Conservation (phyloP, 176 grass and related monocot genomes). For the Zoysia pacifica region DNA sequence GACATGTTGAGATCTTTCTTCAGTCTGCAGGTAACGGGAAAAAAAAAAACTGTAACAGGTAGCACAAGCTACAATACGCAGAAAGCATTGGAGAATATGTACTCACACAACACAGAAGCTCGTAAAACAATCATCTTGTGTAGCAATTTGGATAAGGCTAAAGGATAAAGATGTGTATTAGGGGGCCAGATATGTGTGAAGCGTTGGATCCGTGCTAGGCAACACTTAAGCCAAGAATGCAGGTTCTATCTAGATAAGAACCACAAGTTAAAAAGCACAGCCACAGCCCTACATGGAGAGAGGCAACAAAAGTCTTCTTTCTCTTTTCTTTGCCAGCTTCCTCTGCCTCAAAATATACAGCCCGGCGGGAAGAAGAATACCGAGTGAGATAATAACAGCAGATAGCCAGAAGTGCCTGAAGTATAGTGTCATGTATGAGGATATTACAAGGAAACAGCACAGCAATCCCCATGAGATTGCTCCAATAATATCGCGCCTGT, state of each 20-base stretch:
- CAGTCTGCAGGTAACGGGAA: constrained; percentile 10
- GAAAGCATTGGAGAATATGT: constrained; percentile 25
- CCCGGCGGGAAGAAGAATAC: constrained; percentile 75
- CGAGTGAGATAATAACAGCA: constrained; percentile 76
- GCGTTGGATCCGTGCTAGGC: constrained; percentile 25
- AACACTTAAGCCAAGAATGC: constrained; percentile 40
- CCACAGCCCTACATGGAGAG: constrained; percentile 77
- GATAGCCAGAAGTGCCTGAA: constrained; percentile 91
- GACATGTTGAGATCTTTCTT: constrained; percentile 16
- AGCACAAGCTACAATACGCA: constrained; percentile 18
- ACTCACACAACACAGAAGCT: constrained; percentile 29
- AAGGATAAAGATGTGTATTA: constrained; percentile 29
- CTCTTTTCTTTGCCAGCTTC: constrained; percentile 89
- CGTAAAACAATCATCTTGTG: constrained; percentile 33
- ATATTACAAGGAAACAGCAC: constrained; percentile 88
- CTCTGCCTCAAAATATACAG: constrained; percentile 88
- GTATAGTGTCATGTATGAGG: constrained; percentile 82
- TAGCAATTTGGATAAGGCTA: constrained; percentile 30
- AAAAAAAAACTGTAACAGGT: background rate
- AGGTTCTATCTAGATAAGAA: constrained; percentile 46
- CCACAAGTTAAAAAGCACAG: constrained; percentile 40
- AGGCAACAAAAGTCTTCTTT: constrained; percentile 87
- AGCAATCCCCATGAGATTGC: constrained; percentile 86
- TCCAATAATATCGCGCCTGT: constrained; percentile 79
- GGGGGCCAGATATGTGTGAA: constrained; percentile 26